Base-by-base conservation (phyloP, 2,329 filamentous ascomycete species). In the Trichoderma sp. region DNA sequence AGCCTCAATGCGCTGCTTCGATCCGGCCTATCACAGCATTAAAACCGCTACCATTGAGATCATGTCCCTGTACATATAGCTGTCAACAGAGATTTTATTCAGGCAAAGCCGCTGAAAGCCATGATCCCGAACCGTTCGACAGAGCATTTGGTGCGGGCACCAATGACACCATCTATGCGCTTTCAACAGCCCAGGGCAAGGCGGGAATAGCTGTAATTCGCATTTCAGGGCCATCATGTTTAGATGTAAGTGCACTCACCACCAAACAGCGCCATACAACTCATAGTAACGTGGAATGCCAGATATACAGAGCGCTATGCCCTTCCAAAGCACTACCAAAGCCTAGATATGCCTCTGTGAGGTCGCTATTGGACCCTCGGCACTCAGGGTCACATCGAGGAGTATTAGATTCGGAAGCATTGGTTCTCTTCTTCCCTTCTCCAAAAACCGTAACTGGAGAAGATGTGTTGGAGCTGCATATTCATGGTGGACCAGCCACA, bases 161-260 rank as follows among this genome's bases (percentile, higher is more conserved):
- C 53, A 59, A 10, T 7, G 85, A 88, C 69, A 98, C 95, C 1
- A 97, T 99, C 65, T 98, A 97, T 79, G 96, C 96, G 0, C 83
- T 98, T 0, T 97, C 95, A 0, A 96, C 94, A 0, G 93, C 93
- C 0, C 84, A 91, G 13, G 96, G 95, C 1, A 89, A 89, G 77
- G 94, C 93, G 55, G 96, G 94, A 1, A 97, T 99, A 77, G 95
- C 95, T 1, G 90, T 98, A 43, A 89, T 98, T 64, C 89, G 96
- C 16, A 85, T 97, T 31, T 97, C 96, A 5, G 96, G 96, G 0
- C 86, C 92, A 33, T 88, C 89, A 56, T 95, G 92, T 79, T 80
- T 87, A 70, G 83, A 89, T 75, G 90, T 93, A 83, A 74, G 81
- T 58, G n/a, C 5, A 8, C 16, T 49, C 8, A 35, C 3, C 35